phyloP scores from a whole-genome alignment of 2,329 filamentous ascomycete genomes.

The Fusarium burgessii region DNA sequence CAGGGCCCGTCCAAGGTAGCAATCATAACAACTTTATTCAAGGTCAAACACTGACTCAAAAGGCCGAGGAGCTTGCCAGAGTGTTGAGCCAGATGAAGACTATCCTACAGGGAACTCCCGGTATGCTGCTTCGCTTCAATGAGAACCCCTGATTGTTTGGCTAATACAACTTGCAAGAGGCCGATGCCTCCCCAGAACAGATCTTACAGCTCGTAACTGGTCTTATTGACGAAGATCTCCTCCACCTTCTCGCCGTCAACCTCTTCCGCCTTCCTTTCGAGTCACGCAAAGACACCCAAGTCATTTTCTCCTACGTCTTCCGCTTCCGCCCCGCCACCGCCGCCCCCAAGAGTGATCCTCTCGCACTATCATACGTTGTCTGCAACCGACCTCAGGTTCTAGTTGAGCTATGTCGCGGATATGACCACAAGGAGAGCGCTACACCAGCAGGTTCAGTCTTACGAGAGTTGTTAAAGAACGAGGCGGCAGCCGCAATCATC shows the following conservation, averaged over 20 bases:
- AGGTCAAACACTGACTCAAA: background rate
- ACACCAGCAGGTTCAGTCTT: conserved; percentile 91
- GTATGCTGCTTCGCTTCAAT: conserved; percentile 60
- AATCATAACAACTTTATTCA: background rate
- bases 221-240: conserved; percentile 89
- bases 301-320: conserved; percentile 95
- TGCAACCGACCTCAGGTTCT: conserved; percentile 88
- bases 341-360: conserved; percentile 77
- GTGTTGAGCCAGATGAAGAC: conserved; percentile 92
- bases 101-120: conserved; percentile 91
- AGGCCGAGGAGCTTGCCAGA: conserved; percentile 90
- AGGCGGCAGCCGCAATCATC: conserved; percentile 89
- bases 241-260: conserved; percentile 84
- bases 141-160: conserved; percentile 8
- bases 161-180: conserved; percentile 67
- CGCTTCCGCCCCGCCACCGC: conserved; percentile 82
- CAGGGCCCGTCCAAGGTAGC: conserved; percentile 61
- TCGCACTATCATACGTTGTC: conserved; percentile 89
- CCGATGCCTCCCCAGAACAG: conserved; percentile 87
- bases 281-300: conserved; percentile 93
- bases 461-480: conserved; percentile 88
- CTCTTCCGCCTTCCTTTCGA: conserved; percentile 93
- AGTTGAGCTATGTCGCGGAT: conserved; percentile 88
- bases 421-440: conserved; percentile 90
- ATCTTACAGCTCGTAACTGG: conserved; percentile 87